Conservation (phyloP, 2,329 filamentous ascomycete species). For the Colletotrichum cuscutae region DNA sequence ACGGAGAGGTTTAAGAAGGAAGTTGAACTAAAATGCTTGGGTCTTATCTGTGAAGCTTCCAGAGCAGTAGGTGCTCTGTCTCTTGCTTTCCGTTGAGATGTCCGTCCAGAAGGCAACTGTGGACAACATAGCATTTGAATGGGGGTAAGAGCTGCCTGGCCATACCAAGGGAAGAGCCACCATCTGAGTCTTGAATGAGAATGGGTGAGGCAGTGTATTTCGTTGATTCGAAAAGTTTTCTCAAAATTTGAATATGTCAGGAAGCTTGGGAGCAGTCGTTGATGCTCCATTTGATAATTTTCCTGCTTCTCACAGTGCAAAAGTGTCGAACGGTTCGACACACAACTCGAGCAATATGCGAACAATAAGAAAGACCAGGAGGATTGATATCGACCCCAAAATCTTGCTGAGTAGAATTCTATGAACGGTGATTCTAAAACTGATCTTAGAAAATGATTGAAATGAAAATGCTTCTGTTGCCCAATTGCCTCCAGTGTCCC, state of each 20-base stretch:
- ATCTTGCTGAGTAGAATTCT: background rate
- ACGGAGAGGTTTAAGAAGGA: background rate
- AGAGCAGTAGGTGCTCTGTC: background rate
- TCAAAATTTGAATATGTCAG: no score
- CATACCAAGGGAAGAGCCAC: background rate
- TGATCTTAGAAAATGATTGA: no score
- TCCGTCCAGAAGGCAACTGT: background rate
- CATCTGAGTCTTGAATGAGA: background rate
- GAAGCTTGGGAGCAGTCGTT: no score
- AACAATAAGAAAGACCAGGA: no score
- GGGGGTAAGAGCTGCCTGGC: background rate
- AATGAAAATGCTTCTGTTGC: background rate
- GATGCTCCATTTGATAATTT: no score
- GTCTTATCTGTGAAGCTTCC: background rate
- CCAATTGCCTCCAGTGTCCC: background rate
- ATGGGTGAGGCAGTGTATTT: background rate
- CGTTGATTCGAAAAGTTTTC: no score
- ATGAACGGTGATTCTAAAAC: background rate
- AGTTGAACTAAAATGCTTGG: background rate
- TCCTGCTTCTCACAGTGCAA: background rate
- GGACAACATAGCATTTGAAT: background rate
- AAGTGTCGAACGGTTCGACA: background rate
- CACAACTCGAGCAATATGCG: background rate
- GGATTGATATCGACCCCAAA: no score
- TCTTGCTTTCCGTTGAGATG: background rate